A percentile compares a stretch with the other conserved stretches of the same genome.
These are phyloP conservation scores for Magnusiomyces ingens DNA, from an alignment of 1,139 yeast species.

Conservation along the genomic window DNA sequence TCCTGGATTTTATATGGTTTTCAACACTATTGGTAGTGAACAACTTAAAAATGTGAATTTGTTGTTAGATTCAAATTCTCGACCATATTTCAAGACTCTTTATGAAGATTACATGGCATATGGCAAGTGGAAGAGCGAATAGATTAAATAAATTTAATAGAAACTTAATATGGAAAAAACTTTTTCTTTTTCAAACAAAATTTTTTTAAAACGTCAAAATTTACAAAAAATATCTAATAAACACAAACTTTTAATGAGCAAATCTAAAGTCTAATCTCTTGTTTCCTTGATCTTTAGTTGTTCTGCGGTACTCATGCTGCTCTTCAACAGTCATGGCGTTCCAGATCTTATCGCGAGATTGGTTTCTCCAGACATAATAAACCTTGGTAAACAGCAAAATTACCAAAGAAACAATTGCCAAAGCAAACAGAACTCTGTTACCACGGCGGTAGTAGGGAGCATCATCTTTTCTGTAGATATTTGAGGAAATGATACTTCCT, in stretches of 20 bases:
- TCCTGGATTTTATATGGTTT: constrained; percentile 54
- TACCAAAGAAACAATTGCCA: constrained; percentile 30
- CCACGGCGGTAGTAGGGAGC: constrained; percentile 54
- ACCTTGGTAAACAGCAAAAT: constrained; percentile 20
- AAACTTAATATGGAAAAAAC: too few relatives aligned
- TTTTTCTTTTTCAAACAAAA: constrained; percentile 1
- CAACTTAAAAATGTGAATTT: constrained; percentile 63
- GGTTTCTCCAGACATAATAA: constrained; percentile 46
- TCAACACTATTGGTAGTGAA: constrained; percentile 60
- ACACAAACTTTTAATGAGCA: constrained; percentile 21
- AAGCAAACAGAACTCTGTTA: constrained; percentile 40
- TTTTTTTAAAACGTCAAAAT: background rate
- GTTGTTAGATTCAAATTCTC: constrained; percentile 65
- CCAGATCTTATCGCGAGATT: constrained; percentile 42
- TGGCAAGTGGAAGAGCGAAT: constrained; percentile 78
- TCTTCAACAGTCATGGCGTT: constrained; percentile 41
- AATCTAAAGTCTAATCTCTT: constrained; percentile 46
- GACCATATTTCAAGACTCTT: constrained; percentile 57
- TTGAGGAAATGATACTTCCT: constrained; percentile 46
- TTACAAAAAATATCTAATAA: background rate
- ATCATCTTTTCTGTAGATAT: constrained; percentile 51
- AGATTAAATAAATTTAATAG: constrained; percentile 8
- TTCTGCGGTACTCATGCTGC: constrained; percentile 37
- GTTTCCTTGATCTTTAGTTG: constrained; percentile 45
- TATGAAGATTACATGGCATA: constrained; percentile 66